phyloP scores from a whole-genome alignment of 2,329 filamentous ascomycete genomes.

The Microsporum ferrugineum region DNA sequence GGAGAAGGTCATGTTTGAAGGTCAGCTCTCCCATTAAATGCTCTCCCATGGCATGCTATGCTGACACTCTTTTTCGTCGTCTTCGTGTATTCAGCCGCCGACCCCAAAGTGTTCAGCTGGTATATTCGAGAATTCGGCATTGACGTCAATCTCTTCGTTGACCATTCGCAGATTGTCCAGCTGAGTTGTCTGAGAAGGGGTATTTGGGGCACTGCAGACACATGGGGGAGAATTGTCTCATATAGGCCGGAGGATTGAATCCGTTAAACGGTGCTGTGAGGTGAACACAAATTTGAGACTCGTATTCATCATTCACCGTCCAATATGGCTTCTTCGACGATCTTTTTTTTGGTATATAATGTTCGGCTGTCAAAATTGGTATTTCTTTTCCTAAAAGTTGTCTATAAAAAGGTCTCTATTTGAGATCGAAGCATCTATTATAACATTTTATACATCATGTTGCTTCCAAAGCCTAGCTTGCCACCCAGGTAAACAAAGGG shows the following conservation, averaged over 20 bases:
- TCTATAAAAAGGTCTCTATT: neutral
- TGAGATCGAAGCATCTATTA: neutral
- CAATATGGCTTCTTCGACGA: no score
- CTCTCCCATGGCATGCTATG: neutral
- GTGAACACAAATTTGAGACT: no score
- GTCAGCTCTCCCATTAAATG: neutral
- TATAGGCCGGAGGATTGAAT: constrained; percentile 20
- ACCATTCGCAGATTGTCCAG: constrained; percentile 49
- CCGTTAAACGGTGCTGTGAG: neutral
- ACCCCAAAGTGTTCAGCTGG: constrained; percentile 47
- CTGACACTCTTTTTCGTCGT: neutral
- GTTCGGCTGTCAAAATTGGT: neutral
- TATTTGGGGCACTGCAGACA: constrained; percentile 47
- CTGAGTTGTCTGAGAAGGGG: constrained; percentile 41
- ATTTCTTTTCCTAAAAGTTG: neutral
- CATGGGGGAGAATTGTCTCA: constrained; percentile 43
- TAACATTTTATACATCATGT: neutral
- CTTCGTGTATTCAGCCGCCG: constrained; percentile 30
- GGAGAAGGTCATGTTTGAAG: constrained; percentile 48
- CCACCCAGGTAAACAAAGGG: neutral
- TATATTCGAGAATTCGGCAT: constrained; percentile 47
- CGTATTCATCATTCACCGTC: no score
- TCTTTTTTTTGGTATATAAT: no score
- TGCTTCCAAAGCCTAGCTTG: neutral
- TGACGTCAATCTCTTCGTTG: constrained; percentile 47